Evolutionary conservation across 345 rosid species (phyloP), one percentile per base, ranked within the genome.

Genomic region (Chamaenerion angustifolium): DNA sequence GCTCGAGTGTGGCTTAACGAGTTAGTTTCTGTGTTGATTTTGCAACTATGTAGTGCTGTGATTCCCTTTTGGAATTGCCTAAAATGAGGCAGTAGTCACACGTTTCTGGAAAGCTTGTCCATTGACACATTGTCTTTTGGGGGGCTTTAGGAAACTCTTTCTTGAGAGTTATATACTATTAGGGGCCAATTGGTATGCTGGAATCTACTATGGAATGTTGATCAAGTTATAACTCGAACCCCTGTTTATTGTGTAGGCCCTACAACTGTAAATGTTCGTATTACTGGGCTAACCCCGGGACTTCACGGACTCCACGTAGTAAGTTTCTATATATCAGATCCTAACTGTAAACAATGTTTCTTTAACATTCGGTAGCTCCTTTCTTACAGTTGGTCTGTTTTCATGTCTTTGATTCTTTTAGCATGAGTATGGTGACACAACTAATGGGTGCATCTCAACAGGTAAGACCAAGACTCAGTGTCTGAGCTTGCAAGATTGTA

Each of bases 371-470:
- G 31, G 45, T 6, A 49, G 2, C 53, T 17, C 19, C 18, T 14
- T 43, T 43, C 31, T 13, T 45, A 18, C 23, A 13, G 19, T 14
- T 44, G 40, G 10, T 46, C 43, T 42, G 5, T 48, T 9, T 3
- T n/a, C n/a, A 54, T 23, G 37, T 31, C 44, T 14, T 8, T 53
- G 58, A 53, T 14, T 15, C n/a, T n/a, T 68, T 54, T 59, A 92
- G 98, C 98, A 92, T 51, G 82, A 92, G 80, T 92, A 60, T 63
- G 98, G 96, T 43, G 98, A 92, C 64, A 86, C 98, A 19, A 87
- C 98, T 60, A 92, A 92, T 65, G 98, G 98, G 18, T 92, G 98
- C 72, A 78, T 92, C 43, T 92, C 98, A 16, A 87, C 96, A 45
- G 96, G 98, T 92, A 47, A 31, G 56, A 15, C 18, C 12, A 13